Conservation (phyloP, 2,329 filamentous ascomycete genomes). For the Xylariomycetidae sp. region DNA sequence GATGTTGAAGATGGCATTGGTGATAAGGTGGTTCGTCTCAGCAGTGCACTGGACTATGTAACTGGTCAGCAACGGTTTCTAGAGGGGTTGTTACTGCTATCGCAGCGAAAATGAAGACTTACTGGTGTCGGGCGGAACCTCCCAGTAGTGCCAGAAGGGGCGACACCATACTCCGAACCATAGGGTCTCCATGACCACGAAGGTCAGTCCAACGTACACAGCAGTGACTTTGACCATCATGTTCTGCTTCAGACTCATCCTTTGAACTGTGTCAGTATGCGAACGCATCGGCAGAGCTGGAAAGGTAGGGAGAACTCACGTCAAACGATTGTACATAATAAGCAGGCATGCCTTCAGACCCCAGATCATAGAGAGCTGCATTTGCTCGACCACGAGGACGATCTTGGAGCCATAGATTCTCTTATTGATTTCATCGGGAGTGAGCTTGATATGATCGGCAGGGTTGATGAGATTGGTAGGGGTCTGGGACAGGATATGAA, state of each 20-base stretch:
- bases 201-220: conserved; percentile 40
- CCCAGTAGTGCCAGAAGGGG: conserved; percentile 52
- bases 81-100: too few species aligned
- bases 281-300: background rate
- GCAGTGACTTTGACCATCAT: conserved; percentile 42
- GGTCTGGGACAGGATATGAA: conserved; percentile 50
- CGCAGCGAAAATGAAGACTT: conserved; percentile 12
- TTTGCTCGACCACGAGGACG: conserved; percentile 55
- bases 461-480: conserved; percentile 56
- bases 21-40: conserved; percentile 51
- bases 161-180: conserved; percentile 41
- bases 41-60: conserved; percentile 48
- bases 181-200: conserved; percentile 40
- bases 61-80: too few species aligned
- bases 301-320: conserved; percentile 22
- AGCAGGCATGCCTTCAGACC: conserved; percentile 50
- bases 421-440: conserved; percentile 34
- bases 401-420: conserved; percentile 52
- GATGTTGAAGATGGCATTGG: conserved; percentile 55
- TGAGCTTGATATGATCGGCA: conserved; percentile 36
- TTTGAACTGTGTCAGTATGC: conserved; percentile 10
- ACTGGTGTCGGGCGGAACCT: conserved; percentile 45
- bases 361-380: conserved; percentile 56
- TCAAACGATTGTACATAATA: conserved; percentile 51
- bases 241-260: conserved; percentile 40